Evolutionary conservation across 441 rosid species (phyloP).

Genomic region (Codiaeum variegatum): DNA sequence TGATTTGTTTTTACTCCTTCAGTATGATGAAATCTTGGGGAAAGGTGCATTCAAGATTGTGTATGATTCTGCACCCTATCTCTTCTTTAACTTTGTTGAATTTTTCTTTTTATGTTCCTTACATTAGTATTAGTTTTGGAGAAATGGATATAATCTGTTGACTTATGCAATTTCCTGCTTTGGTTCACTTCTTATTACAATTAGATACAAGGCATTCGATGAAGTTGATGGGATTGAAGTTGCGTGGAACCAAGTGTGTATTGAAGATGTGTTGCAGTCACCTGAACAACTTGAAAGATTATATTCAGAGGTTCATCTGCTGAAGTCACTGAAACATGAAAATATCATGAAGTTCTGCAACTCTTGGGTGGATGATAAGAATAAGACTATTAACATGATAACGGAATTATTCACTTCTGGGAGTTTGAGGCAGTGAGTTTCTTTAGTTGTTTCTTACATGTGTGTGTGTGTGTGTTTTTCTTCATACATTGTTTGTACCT

Average conservation of each 20-base stretch:
- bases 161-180: background rate
- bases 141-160: background rate
- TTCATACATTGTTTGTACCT: slow-evolving; percentile 1
- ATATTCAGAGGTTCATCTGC: slow-evolving; percentile 68
- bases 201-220: slow-evolving; percentile 74
- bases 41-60: slow-evolving; percentile 93
- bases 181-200: slow-evolving; percentile 14
- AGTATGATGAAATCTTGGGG: slow-evolving; percentile 74
- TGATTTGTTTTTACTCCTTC: slow-evolving; percentile 26
- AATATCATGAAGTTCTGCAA: slow-evolving; percentile 57
- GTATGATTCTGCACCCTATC: slow-evolving; percentile 42
- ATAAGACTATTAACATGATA: slow-evolving; percentile 68
- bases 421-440: slow-evolving; percentile 59
- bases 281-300: slow-evolving; percentile 61
- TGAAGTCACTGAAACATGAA: slow-evolving; percentile 62
- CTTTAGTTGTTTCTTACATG: slow-evolving; percentile 3
- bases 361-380: slow-evolving; percentile 73
- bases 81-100: slow-evolving; percentile 14
- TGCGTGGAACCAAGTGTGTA: slow-evolving; percentile 71
- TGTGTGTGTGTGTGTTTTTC: background rate
- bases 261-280: slow-evolving; percentile 62
- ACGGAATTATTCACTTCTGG: slow-evolving; percentile 82
- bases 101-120: background rate
- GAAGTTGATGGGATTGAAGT: slow-evolving; percentile 74
- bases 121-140: background rate